Conservation (phyloP, 805 yeast genomes). For the Pichia insulana region DNA sequence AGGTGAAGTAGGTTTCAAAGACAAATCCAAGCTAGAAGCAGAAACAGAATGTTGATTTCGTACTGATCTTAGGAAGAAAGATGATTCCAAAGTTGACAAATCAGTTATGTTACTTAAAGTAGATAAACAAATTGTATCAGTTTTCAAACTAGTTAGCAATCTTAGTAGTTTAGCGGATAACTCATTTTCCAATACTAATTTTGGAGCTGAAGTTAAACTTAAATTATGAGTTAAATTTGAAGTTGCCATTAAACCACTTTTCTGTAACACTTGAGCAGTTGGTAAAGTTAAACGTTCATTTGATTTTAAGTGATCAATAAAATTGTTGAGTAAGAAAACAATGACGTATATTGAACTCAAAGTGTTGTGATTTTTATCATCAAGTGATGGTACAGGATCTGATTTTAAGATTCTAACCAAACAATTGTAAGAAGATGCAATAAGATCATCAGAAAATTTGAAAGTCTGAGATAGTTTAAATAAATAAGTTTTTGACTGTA, state of each 20-base stretch:
- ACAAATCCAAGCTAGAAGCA: background rate
- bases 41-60: background rate
- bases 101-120: conserved; percentile 4
- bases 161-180: conserved; percentile 1
- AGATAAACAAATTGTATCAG: conserved; percentile 3
- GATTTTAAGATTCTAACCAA: conserved; percentile 3
- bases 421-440: conserved; percentile 13
- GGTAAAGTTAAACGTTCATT: background rate
- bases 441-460: conserved; percentile 23
- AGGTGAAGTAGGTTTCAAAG: background rate
- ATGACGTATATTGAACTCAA: conserved; percentile 8
- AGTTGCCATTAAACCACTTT: conserved; percentile 2
- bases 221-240: background rate
- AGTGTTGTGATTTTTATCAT: conserved; percentile 17
- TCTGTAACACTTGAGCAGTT: background rate
- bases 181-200: background rate
- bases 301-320: conserved; percentile 2
- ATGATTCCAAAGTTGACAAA: background rate
- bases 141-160: conserved; percentile 4
- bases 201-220: conserved; percentile 1
- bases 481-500: conserved; percentile 28
- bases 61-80: background rate
- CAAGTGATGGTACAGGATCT: background rate
- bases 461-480: conserved; percentile 23
- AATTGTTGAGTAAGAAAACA: conserved; percentile 8